These are phyloP conservation scores for Dacryopinax spathularia DNA, from an alignment of 768 basidiomycete species.

Conservation along the genomic window DNA sequence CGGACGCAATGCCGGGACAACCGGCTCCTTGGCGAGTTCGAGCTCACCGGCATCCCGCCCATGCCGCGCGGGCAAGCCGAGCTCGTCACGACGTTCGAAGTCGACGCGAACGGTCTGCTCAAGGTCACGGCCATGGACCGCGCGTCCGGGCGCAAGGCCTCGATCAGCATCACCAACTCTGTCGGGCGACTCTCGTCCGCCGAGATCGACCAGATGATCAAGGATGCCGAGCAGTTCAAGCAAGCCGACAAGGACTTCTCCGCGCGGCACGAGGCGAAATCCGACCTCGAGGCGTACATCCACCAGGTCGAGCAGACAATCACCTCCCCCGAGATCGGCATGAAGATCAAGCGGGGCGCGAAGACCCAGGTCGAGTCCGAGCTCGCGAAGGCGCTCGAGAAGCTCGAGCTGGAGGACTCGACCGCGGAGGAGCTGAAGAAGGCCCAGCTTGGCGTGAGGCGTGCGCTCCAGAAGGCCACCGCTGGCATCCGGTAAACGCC, in stretches of 20 bases:
- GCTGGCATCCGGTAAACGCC: conserved; percentile 61
- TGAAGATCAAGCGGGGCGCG: conserved; percentile 97
- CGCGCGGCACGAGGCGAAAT: conserved; percentile 93
- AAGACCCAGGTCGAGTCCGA: conserved; percentile 91
- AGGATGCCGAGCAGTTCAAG: conserved; percentile 97
- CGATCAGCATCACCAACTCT: conserved; percentile 97
- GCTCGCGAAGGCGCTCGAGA: conserved; percentile 95
- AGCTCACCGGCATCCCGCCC: conserved; percentile 95
- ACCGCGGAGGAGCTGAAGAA: conserved; percentile 89
- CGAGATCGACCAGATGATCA: conserved; percentile 99
- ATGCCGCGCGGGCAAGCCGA: conserved; percentile 99
- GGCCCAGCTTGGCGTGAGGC: conserved; percentile 87
- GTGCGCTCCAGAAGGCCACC: conserved; percentile 94
- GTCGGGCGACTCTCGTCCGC: conserved; percentile 93
- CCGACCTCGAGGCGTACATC: conserved; percentile 94
- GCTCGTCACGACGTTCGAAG: conserved; percentile 97
- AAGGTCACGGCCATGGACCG: conserved; percentile 98
- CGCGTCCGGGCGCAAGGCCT: conserved; percentile 97
- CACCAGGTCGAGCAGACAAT: conserved; percentile 95
- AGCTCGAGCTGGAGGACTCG: conserved; percentile 94
- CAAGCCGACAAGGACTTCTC: conserved; percentile 96
- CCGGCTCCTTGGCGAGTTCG: conserved; percentile 97
- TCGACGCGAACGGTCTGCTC: conserved; percentile 96
- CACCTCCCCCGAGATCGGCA: conserved; percentile 88
- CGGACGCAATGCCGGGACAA: conserved; percentile 99